Evolutionary conservation across 2,329 filamentous ascomycete genomes (phyloP).

Genomic region (Apiospora aurea): DNA sequence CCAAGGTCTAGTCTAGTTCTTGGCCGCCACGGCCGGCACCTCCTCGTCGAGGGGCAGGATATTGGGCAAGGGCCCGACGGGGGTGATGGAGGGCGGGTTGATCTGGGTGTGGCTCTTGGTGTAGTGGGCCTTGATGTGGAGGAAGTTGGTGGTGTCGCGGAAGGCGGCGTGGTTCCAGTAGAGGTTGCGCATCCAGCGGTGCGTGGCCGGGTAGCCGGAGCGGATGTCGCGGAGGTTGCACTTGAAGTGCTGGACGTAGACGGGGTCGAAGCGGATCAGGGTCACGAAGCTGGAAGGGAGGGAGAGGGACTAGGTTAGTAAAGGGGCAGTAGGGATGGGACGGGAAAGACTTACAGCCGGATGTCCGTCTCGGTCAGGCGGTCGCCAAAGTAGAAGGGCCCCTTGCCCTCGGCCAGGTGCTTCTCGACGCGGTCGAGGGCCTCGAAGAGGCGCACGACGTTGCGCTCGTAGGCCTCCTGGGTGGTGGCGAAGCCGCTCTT

Average conservation of each 20-base stretch:
- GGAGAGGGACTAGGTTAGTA: no score
- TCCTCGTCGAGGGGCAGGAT: conserved; percentile 81
- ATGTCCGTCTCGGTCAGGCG: conserved; percentile 83
- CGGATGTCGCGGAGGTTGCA: conserved; percentile 88
- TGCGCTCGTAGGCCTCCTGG: conserved; percentile 81
- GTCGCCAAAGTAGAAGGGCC: conserved; percentile 79
- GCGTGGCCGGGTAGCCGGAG: conserved; percentile 80
- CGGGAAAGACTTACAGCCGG: conserved; percentile 54
- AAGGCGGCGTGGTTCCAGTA: conserved; percentile 88
- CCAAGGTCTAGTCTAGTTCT: conserved; percentile 13
- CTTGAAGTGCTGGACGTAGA: conserved; percentile 89
- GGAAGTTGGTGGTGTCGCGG: conserved; percentile 83
- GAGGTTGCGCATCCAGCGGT: conserved; percentile 81
- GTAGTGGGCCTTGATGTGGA: conserved; percentile 89
- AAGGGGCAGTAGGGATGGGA: no score
- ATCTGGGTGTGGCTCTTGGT: conserved; percentile 69
- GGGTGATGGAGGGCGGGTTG: conserved; percentile 77
- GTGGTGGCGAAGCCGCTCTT: conserved; percentile 85
- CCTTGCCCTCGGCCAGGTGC: conserved; percentile 61
- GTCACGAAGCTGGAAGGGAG: conserved; percentile 33
- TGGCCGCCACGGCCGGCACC: conserved; percentile 62
- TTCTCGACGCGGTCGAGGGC: conserved; percentile 79
- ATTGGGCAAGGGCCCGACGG: conserved; percentile 83
- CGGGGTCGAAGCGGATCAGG: conserved; percentile 53
- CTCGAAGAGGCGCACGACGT: conserved; percentile 74